Conservation (phyloP, 495 filamentous ascomycete species). For the Lindgomyces ingoldianus region DNA sequence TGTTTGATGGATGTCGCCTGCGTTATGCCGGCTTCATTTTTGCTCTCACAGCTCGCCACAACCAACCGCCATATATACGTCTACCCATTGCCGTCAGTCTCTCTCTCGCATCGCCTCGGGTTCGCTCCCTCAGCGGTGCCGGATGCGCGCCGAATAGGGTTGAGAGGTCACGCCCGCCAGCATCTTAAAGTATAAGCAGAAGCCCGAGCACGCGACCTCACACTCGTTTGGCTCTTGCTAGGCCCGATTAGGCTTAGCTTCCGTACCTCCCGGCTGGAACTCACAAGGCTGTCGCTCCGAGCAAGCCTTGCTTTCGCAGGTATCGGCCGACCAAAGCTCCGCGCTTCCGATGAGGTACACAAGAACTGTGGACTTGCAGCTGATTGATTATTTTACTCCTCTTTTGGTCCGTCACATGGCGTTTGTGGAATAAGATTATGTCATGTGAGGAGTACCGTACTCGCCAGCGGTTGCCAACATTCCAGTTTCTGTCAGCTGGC, state of each 20-base stretch:
- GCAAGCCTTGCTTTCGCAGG: not conserved
- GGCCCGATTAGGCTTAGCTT: not conserved
- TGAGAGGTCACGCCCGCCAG: not conserved
- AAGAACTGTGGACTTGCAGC: not conserved
- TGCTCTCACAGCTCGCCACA: not conserved
- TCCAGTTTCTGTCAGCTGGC: not conserved
- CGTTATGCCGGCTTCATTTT: not conserved
- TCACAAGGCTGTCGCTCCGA: not conserved
- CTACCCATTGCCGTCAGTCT: not conserved
- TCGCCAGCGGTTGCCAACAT: too few relatives aligned
- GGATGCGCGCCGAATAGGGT: not conserved
- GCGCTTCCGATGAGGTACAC: not conserved
- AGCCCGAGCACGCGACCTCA: not conserved
- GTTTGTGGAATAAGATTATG: too few relatives aligned
- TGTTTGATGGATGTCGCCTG: not conserved
- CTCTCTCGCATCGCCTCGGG: not conserved
- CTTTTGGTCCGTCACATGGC: not conserved
- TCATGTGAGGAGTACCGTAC: too few relatives aligned
- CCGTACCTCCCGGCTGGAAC: not conserved
- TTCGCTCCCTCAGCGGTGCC: not conserved
- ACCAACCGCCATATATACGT: not conserved
- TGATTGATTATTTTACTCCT: not conserved
- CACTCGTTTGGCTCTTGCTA: not conserved
- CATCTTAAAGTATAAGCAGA: not conserved
- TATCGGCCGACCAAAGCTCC: not conserved